A percentile compares a stretch with the other conserved stretches of the same genome.
These are phyloP conservation scores for Artemisia tridentata DNA, from an alignment of 129 eudicot genomes.

Conservation along the genomic window DNA sequence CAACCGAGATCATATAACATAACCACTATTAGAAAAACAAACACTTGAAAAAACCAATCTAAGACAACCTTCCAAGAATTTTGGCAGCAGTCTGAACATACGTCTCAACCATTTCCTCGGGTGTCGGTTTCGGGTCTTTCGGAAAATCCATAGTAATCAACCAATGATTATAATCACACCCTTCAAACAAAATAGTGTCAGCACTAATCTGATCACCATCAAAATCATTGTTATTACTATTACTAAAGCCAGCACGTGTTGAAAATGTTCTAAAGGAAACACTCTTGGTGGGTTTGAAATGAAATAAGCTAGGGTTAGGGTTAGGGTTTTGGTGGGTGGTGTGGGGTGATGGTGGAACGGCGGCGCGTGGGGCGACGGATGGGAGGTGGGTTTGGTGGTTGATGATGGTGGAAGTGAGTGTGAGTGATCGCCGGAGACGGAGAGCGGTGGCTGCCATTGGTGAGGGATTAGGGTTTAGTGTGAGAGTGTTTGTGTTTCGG, in stretches of 20 bases:
- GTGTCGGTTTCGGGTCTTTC: slow-evolving; percentile 48
- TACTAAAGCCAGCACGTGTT: slow-evolving; percentile 25
- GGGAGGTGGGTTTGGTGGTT: slow-evolving; percentile 23
- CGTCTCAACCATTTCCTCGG: slow-evolving; percentile 67
- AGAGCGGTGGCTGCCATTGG: slow-evolving; percentile 45
- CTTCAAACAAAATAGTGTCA: slow-evolving; percentile 78
- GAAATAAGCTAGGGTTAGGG: slow-evolving; percentile 33
- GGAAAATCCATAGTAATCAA: slow-evolving; percentile 83
- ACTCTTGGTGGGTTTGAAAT: background rate
- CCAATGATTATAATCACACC: slow-evolving; percentile 96
- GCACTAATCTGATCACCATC: slow-evolving; percentile 51
- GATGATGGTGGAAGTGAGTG: slow-evolving; percentile 43
- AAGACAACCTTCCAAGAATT: slow-evolving; percentile 75
- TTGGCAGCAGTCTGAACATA: slow-evolving; percentile 73
- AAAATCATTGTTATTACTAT: slow-evolving; percentile 28
- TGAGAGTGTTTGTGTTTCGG: slow-evolving; percentile 1
- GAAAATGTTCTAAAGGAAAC: slow-evolving; percentile 20
- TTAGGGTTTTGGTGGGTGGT: slow-evolving; percentile 35
- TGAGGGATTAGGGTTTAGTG: slow-evolving; percentile 35
- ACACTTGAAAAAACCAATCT: background rate
- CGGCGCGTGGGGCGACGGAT: slow-evolving; percentile 18
- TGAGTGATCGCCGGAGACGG: slow-evolving; percentile 69
- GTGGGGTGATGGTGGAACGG: slow-evolving; percentile 18
- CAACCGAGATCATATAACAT: too few species aligned
- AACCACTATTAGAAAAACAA: background rate